Evolutionary conservation across 306 rosid genomes (phyloP).

Genomic region (Fagus crenata): DNA sequence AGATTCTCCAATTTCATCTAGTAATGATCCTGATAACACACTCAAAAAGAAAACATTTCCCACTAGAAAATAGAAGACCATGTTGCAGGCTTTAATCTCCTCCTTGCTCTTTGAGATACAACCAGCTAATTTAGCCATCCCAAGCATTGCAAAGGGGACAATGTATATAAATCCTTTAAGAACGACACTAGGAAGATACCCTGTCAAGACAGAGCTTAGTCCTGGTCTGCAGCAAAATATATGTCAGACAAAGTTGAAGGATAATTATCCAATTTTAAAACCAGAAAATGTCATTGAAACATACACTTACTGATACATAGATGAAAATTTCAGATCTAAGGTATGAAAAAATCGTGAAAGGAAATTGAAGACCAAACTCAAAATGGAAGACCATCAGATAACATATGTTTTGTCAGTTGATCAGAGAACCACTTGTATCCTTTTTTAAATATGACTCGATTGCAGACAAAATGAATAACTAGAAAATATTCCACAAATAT

Average conservation of each 20-base stretch:
- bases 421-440: background rate
- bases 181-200: conserved; percentile 84
- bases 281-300: background rate
- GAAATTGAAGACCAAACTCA: background rate
- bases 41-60: conserved; percentile 91
- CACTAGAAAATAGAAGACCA: conserved; percentile 88
- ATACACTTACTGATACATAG: background rate
- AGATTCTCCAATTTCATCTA: conserved; percentile 74
- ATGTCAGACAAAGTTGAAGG: conserved; percentile 25
- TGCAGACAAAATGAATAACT: background rate
- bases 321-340: background rate
- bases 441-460: too few relatives aligned
- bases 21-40: conserved; percentile 84
- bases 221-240: conserved; percentile 67
- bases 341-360: background rate
- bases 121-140: conserved; percentile 83
- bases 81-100: conserved; percentile 91
- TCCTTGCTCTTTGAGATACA: conserved; percentile 77
- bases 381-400: background rate
- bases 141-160: conserved; percentile 84
- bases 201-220: conserved; percentile 78
- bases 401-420: background rate
- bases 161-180: conserved; percentile 75
- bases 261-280: background rate
- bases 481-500: background rate